Percentiles rank a stretch among this genome's conserved stretches.
Evolutionary conservation across 345 rosid species (phyloP).

Genomic region (Clarkia xantiana): DNA sequence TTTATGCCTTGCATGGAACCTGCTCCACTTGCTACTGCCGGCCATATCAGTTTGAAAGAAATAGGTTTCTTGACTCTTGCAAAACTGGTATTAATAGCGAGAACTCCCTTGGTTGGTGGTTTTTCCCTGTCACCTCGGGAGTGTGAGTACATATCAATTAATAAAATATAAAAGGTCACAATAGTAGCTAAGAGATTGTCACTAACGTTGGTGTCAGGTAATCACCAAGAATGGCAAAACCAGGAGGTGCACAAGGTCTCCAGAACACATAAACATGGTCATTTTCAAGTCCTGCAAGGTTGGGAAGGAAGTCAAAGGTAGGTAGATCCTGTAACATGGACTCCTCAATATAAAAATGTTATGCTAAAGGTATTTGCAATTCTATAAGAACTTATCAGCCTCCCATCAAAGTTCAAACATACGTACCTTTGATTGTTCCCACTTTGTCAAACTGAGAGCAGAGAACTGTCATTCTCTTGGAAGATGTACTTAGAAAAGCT

Average conservation of each 20-base stretch:
- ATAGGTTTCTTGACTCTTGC: constrained; percentile 69
- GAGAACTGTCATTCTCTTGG: constrained; percentile 64
- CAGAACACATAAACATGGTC: constrained; percentile 71
- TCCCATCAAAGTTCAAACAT: constrained; percentile 2
- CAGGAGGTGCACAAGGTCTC: constrained; percentile 90
- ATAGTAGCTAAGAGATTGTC: constrained; percentile 6
- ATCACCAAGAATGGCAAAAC: constrained; percentile 95
- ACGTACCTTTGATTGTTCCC: constrained; percentile 65
- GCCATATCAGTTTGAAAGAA: constrained; percentile 71
- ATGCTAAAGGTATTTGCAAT: background rate
- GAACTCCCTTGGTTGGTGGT: constrained; percentile 89
- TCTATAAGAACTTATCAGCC: constrained; percentile 2
- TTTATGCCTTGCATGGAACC: constrained; percentile 19
- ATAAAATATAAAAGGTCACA: constrained; percentile 4
- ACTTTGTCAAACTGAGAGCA: constrained; percentile 92
- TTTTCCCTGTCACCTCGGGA: constrained; percentile 56
- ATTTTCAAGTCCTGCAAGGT: constrained; percentile 38
- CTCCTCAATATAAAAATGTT: background rate
- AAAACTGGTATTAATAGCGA: constrained; percentile 68
- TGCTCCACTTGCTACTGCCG: constrained; percentile 26
- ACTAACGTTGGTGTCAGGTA: constrained; percentile 83
- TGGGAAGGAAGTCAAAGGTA: constrained; percentile 8
- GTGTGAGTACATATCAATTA: constrained; percentile 11
- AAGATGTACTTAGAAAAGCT: constrained; percentile 73
- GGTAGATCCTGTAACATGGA: background rate